Base-by-base conservation (phyloP, 768 basidiomycete species). In the Mycena kentingensis region DNA sequence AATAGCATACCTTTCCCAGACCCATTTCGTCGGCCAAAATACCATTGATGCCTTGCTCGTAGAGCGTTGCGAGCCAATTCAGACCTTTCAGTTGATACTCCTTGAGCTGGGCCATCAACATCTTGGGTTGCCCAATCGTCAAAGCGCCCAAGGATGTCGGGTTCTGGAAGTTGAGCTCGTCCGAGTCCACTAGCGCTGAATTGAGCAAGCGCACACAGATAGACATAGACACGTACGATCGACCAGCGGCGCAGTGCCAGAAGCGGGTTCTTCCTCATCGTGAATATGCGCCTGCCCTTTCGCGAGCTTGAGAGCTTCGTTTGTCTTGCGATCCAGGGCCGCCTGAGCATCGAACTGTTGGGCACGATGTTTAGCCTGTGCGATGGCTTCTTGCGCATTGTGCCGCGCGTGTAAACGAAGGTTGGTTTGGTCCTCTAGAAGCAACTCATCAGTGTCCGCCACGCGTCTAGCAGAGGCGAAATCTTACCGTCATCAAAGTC, bases 1-100 rank as follows among this genome's bases (percentile, higher is more conserved):
- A 51, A 19, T 13, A 32, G 46, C 70, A 29, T 52, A 84, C 90
- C 80, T 93, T 93, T 58, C 90, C 90, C 10, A 93, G 82, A 72
- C 94, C 94, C 96, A 98, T 98, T 73, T 99, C 97, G 66, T 99
- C 97, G 2, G 97, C 97, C 19, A 99, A 80, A 63, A 99, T 99
- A 42, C 97, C 97, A 65, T 99, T 99, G 79, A 98, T 98, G 38
- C 97, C 97, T 70, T 98, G 96, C 67, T 98, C 97, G 64, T 98
- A 99, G 19, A 99, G 76, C 15, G 95, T 97, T 16, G 88, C 97
- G 22, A 99, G 76, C 97, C 97, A 99, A 58, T 97, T 98, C 28
- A 99, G 78, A 57, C 97, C 97, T 65, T 98, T 98, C 51, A 99
- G 70, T 67, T 99, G 97, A 67, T 98, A 99, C 68, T 99, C 97